These are phyloP conservation scores for Ceratobasidium sp. DNA, from an alignment of 1,284 basidiomycete species.

Conservation along the genomic window DNA sequence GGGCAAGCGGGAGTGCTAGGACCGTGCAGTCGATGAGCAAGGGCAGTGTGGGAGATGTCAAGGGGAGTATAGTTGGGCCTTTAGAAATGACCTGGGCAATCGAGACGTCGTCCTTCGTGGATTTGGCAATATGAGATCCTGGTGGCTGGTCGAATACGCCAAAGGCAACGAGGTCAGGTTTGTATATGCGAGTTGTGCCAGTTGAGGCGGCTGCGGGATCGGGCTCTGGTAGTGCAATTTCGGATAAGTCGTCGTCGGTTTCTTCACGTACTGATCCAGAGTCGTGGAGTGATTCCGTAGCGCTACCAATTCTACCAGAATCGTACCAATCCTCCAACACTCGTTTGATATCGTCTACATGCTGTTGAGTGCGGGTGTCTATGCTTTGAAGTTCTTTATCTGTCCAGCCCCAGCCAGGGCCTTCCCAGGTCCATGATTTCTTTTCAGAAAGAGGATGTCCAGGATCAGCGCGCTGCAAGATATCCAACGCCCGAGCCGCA, in stretches of 20 bases:
- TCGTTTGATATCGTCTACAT: conserved; percentile 2
- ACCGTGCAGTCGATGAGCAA: conserved; percentile 65
- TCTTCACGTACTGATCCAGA: background rate
- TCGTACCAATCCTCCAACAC: conserved; percentile 10
- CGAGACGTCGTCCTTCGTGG: conserved; percentile 43
- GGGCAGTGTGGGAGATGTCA: conserved; percentile 69
- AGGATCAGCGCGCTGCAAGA: conserved; percentile 69
- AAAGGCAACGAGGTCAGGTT: conserved; percentile 62
- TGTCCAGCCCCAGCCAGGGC: conserved; percentile 65
- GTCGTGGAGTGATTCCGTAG: background rate
- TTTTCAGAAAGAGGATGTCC: conserved; percentile 63
- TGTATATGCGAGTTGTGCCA: conserved; percentile 44
- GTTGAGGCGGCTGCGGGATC: background rate
- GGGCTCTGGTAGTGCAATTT: background rate
- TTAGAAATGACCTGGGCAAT: conserved; percentile 62
- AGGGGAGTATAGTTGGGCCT: conserved; percentile 69
- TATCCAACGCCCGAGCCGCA: conserved; percentile 63
- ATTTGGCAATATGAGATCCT: conserved; percentile 56
- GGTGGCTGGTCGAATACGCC: conserved; percentile 73
- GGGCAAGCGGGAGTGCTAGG: conserved; percentile 66
- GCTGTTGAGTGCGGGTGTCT: conserved; percentile 37
- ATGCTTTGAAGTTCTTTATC: conserved; percentile 59
- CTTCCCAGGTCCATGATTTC: conserved; percentile 58
- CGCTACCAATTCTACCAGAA: background rate
- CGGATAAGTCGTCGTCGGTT: background rate